Conservation (phyloP, 257 asterid species). For the Scutellaria barbata region DNA sequence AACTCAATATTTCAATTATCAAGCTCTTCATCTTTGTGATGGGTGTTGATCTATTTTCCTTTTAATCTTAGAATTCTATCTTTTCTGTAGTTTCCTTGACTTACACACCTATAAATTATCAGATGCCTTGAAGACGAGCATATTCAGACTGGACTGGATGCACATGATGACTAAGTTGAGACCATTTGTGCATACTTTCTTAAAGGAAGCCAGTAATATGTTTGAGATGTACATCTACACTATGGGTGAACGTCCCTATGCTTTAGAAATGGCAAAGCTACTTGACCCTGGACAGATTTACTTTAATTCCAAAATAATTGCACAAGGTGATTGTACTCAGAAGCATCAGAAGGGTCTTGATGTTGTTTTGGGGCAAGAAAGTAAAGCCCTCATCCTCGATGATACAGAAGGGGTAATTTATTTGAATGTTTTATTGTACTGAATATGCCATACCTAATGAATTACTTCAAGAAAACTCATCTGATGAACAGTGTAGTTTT, state of each 20-base stretch:
- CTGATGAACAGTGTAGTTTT: not conserved
- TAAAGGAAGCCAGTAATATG: constrained; percentile 72
- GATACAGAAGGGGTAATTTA: constrained; percentile 83
- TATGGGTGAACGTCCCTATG: constrained; percentile 95
- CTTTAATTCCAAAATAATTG: constrained; percentile 82
- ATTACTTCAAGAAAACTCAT: not conserved
- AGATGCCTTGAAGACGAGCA: constrained; percentile 68
- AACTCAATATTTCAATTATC: not conserved
- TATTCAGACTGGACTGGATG: constrained; percentile 67
- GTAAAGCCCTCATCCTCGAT: constrained; percentile 87
- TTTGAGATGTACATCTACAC: constrained; percentile 96
- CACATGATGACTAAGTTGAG: constrained; percentile 96
- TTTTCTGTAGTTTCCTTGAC: constrained; percentile 17
- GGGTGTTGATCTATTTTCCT: constrained; percentile 10
- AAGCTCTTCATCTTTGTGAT: constrained; percentile 10
- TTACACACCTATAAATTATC: constrained; percentile 37
- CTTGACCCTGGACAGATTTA: constrained; percentile 78
- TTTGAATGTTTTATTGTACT: constrained; percentile 19
- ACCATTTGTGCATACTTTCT: constrained; percentile 80
- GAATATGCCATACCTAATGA: not conserved
- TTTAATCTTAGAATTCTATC: constrained; percentile 22
- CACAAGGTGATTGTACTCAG: constrained; percentile 84
- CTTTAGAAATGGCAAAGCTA: constrained; percentile 80
- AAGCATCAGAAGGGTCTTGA: constrained; percentile 92
- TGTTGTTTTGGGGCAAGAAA: constrained; percentile 88